Conservation (phyloP, 371 early-diverging fungal species). For the Zychaea mexicana region DNA sequence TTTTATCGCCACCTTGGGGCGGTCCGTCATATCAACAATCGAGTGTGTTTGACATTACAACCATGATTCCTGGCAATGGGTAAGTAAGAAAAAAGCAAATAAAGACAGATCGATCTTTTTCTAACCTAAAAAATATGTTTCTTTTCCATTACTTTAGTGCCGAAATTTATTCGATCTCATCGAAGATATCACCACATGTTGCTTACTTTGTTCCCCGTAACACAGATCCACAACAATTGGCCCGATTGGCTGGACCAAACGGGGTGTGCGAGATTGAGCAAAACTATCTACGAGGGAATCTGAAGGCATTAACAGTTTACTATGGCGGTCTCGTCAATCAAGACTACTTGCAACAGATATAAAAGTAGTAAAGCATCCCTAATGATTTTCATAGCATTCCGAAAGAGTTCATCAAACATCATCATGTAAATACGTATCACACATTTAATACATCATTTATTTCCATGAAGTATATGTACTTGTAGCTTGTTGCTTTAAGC, state of each 20-base stretch:
- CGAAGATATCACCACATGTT: constrained; percentile 71
- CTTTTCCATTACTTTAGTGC: constrained; percentile 29
- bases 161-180: constrained; percentile 64
- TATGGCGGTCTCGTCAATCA: constrained; percentile 60
- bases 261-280: constrained; percentile 75
- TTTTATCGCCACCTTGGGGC: constrained; percentile 96
- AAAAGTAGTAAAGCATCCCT: too few species aligned
- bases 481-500: too few species aligned
- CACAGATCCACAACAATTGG: constrained; percentile 60
- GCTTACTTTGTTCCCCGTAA: constrained; percentile 88
- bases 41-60: constrained; percentile 65
- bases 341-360: neutral
- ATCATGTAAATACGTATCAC: neutral
- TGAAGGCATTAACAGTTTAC: constrained; percentile 73
- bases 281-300: constrained; percentile 57
- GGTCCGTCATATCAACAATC: constrained; percentile 56
- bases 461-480: too few species aligned
- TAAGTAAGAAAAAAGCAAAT: constrained; percentile 25
- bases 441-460: too few species aligned
- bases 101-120: too few species aligned
- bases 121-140: too few species aligned
- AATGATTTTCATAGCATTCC: too few species aligned
- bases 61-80: constrained; percentile 80
- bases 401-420: too few species aligned
- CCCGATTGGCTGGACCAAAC: constrained; percentile 52